phyloP scores from a whole-genome alignment of 2,329 filamentous ascomycete genomes.

The Calonectria pauciramosa region DNA sequence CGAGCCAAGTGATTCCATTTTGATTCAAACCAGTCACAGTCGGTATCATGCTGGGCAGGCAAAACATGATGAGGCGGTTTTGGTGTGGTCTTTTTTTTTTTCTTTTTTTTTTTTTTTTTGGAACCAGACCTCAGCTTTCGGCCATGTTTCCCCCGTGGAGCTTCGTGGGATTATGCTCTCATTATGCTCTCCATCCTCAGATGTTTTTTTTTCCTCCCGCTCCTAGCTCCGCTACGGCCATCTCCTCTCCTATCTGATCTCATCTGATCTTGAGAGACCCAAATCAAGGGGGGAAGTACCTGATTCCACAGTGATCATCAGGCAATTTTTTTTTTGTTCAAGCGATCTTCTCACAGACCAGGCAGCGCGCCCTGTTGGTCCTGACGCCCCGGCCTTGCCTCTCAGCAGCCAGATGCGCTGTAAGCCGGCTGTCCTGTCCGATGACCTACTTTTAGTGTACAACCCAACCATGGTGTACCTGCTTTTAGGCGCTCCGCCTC shows the following conservation, averaged over 20 bases:
- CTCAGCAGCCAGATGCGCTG: not conserved
- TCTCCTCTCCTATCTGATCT: constrained; percentile 40
- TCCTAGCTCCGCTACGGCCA: constrained; percentile 3
- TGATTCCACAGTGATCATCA: not conserved
- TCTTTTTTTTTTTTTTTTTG: constrained; percentile 6
- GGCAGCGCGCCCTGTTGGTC: not conserved
- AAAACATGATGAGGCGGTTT: constrained; percentile 15
- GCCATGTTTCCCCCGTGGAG: constrained; percentile 14
- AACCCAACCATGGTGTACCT: constrained; percentile 17
- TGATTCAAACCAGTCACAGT: not conserved
- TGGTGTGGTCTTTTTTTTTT: not conserved
- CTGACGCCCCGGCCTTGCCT: not conserved
- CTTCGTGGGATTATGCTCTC: not conserved
- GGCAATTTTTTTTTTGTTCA: not conserved
- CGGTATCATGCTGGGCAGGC: not conserved
- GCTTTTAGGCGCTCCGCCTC: constrained; percentile 24
- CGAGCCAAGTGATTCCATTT: constrained; percentile 19
- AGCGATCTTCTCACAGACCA: not conserved
- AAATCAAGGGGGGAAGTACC: not conserved
- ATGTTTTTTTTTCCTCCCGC: constrained; percentile 1
- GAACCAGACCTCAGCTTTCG: not conserved
- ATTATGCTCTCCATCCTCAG: constrained; percentile 8
- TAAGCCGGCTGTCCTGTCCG: not conserved
- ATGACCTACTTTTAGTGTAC: constrained; percentile 4
- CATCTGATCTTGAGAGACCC: constrained; percentile 33